phyloP scores from a whole-genome alignment of 1,139 yeast genomes.

The Meyerozyma carpophila region DNA sequence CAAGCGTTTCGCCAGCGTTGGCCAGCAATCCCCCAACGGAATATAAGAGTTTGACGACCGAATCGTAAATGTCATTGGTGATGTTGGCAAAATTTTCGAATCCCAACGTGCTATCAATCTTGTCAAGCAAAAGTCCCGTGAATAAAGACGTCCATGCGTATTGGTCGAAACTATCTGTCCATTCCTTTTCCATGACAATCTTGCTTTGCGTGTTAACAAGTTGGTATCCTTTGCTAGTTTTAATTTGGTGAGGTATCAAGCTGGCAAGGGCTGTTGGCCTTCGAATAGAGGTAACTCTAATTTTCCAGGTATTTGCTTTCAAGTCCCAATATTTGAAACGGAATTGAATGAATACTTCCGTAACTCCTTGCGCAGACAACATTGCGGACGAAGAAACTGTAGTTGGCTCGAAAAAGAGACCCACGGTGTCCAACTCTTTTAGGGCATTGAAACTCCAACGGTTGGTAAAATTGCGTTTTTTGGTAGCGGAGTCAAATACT shows the following conservation, averaged over 20 bases:
- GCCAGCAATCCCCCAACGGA: constrained; percentile 28
- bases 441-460: constrained; percentile 28
- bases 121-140: constrained; percentile 26
- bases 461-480: constrained; percentile 30
- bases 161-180: constrained; percentile 28
- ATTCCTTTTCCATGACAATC: constrained; percentile 21
- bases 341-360: constrained; percentile 27
- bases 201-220: constrained; percentile 15
- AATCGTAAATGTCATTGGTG: constrained; percentile 20
- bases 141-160: constrained; percentile 26
- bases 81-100: constrained; percentile 28
- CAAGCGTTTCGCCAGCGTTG: constrained; percentile 5
- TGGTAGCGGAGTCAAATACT: constrained; percentile 26
- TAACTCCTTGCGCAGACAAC: constrained; percentile 13
- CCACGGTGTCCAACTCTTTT: constrained; percentile 17
- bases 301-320: constrained; percentile 14
- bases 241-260: constrained; percentile 12
- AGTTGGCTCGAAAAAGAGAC: constrained; percentile 29
- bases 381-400: constrained; percentile 20
- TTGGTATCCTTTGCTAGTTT: constrained; percentile 11
- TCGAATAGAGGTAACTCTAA: constrained; percentile 24
- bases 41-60: constrained; percentile 22
- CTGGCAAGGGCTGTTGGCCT: constrained; percentile 27
- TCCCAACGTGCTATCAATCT: constrained; percentile 32
- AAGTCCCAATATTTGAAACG: constrained; percentile 25